A percentile compares a stretch with the other conserved stretches of the same genome.
Evolutionary conservation across 495 filamentous ascomycete genomes (phyloP).

Genomic region (Xylaria bambusicola): DNA sequence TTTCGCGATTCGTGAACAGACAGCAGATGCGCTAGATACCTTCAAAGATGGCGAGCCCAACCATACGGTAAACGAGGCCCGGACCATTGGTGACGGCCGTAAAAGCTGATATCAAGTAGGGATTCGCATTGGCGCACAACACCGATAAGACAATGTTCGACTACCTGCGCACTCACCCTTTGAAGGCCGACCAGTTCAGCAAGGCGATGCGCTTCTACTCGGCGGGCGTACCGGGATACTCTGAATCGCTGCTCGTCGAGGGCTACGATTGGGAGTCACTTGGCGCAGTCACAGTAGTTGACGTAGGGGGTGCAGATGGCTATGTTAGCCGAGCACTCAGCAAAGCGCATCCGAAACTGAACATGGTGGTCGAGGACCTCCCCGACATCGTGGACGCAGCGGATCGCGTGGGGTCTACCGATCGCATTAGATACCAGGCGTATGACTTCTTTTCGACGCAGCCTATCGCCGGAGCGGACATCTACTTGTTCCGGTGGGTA

Average conservation of each 20-base stretch:
- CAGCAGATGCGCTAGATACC: too few species aligned
- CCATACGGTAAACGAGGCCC: too few species aligned
- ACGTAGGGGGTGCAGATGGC: slow-evolving; percentile 28
- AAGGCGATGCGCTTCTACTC: slow-evolving; percentile 15
- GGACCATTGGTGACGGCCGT: too few species aligned
- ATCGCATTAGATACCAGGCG: slow-evolving; percentile 31
- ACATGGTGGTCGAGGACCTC: slow-evolving; percentile 27
- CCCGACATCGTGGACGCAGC: slow-evolving; percentile 33
- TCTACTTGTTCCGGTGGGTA: slow-evolving; percentile 53
- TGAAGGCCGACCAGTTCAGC: slow-evolving; percentile 10
- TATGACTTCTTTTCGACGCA: slow-evolving; percentile 52
- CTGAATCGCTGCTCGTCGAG: slow-evolving; percentile 7
- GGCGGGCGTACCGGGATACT: slow-evolving; percentile 9
- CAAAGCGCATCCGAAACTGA: not conserved
- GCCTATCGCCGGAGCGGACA: slow-evolving; percentile 44
- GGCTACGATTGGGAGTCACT: slow-evolving; percentile 19
- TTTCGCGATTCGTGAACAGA: too few species aligned
- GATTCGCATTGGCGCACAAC: too few species aligned
- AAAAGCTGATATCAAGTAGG: too few species aligned
- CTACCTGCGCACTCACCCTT: slow-evolving; percentile 6
- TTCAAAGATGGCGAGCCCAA: too few species aligned
- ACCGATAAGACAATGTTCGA: too few species aligned
- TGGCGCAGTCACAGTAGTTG: slow-evolving; percentile 29
- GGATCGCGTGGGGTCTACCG: not conserved
- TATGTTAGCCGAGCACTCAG: slow-evolving; percentile 15